These are phyloP conservation scores for Synchytrium microbalum DNA, from an alignment of 371 early-diverging fungal genomes.

Conservation along the genomic window DNA sequence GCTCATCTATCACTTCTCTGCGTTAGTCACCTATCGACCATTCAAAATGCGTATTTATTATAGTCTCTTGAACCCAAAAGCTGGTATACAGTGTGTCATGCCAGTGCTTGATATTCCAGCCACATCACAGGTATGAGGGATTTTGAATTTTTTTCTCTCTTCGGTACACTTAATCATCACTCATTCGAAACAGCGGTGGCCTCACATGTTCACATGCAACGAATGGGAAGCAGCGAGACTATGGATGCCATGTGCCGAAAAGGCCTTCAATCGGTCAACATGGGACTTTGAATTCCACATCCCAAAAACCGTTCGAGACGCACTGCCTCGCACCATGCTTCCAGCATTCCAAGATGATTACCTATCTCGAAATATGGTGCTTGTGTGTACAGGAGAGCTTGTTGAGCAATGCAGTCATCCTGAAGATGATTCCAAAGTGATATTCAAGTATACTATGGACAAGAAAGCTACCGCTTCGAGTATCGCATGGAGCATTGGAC, in stretches of 20 bases:
- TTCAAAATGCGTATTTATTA: slow-evolving; percentile 12
- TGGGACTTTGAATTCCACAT: slow-evolving; percentile 72
- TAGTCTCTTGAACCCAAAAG: slow-evolving; percentile 18
- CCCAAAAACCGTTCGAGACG: slow-evolving; percentile 13
- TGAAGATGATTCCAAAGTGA: slow-evolving; percentile 40
- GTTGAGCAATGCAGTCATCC: slow-evolving; percentile 63
- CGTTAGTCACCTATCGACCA: slow-evolving; percentile 22
- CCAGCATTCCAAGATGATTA: slow-evolving; percentile 32
- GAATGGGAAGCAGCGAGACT: slow-evolving; percentile 64
- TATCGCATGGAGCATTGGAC: slow-evolving; percentile 67
- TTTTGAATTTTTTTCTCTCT: not conserved
- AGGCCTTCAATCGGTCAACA: slow-evolving; percentile 61
- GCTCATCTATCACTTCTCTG: too few species aligned
- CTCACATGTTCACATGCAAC: slow-evolving; percentile 71
- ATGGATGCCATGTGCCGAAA: slow-evolving; percentile 87
- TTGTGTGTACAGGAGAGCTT: slow-evolving; percentile 69
- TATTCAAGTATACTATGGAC: slow-evolving; percentile 53
- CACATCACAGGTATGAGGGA: slow-evolving; percentile 44
- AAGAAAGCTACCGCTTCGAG: slow-evolving; percentile 61
- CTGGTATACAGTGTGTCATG: slow-evolving; percentile 13
- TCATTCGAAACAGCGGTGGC: slow-evolving; percentile 37
- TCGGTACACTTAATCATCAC: slow-evolving; percentile 6
- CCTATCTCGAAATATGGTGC: slow-evolving; percentile 51
- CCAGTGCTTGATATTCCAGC: slow-evolving; percentile 45
- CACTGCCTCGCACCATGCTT: slow-evolving; percentile 30